Evolutionary conservation across 257 asterid genomes (phyloP).

Genomic region (Gynochthodes officinalis): DNA sequence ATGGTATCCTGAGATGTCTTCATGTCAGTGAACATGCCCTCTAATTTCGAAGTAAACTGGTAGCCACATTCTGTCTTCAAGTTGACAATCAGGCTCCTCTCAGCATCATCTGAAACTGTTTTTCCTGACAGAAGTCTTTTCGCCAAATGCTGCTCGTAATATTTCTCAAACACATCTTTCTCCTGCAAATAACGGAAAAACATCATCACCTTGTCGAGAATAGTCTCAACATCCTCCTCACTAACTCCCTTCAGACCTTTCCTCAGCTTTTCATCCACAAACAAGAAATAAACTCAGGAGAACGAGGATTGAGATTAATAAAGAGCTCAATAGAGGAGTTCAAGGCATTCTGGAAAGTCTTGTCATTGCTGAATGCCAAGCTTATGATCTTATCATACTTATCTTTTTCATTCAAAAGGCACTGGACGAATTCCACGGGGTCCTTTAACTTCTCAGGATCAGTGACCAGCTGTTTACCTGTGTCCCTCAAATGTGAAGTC

Average conservation of each 20-base stretch:
- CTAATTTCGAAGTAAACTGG: conserved; percentile 83
- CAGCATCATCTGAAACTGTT: conserved; percentile 89
- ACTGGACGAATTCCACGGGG: conserved; percentile 79
- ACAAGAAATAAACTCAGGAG: conserved; percentile 89
- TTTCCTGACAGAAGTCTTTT: conserved; percentile 82
- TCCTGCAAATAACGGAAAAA: conserved; percentile 89
- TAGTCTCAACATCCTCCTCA: conserved; percentile 76
- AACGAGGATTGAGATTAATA: conserved; percentile 78
- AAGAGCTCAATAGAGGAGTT: conserved; percentile 83
- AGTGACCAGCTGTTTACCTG: conserved; percentile 83
- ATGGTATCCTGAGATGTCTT: conserved; percentile 86
- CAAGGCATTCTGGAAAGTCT: conserved; percentile 83
- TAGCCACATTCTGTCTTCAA: conserved; percentile 89
- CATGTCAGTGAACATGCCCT: conserved; percentile 96
- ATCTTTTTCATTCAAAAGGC: conserved; percentile 70
- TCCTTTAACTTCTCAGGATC: conserved; percentile 90
- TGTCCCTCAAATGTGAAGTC: conserved; percentile 78
- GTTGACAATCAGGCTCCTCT: conserved; percentile 77
- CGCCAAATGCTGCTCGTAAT: conserved; percentile 89
- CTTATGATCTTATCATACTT: conserved; percentile 72
- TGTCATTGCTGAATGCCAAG: conserved; percentile 66
- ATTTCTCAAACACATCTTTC: conserved; percentile 87
- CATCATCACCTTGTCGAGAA: conserved; percentile 92
- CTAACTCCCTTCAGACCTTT: conserved; percentile 80
- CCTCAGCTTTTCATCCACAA: conserved; percentile 78